Percentiles rank a stretch among this genome's conserved stretches.
Conservation (phyloP, 106 monocot genomes). For the Acorus calamus region DNA sequence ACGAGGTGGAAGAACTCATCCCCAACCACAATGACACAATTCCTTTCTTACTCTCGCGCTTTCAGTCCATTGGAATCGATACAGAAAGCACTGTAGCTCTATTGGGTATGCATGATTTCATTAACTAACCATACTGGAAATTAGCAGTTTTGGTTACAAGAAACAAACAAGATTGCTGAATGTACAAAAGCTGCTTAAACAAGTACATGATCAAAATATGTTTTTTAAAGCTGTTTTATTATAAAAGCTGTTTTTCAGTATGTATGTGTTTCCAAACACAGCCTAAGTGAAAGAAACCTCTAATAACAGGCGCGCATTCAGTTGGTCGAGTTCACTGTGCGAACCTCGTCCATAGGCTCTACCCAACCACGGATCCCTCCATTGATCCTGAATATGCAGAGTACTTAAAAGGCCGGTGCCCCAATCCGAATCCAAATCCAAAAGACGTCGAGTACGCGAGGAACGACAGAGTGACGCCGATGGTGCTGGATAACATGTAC, state of each 20-base stretch:
- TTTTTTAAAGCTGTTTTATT: too few species aligned
- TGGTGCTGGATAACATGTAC: conserved; percentile 60
- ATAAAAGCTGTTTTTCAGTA: too few species aligned
- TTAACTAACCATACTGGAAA: too few species aligned
- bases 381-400: conserved; percentile 35
- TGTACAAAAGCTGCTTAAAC: neutral
- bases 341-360: conserved; percentile 43
- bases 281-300: too few species aligned
- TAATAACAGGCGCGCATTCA: conserved; percentile 39
- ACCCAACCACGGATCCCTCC: conserved; percentile 41
- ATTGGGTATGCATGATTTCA: conserved; percentile 9
- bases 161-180: neutral
- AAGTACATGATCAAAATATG: too few species aligned
- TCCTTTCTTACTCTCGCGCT: conserved; percentile 32
- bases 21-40: conserved; percentile 57
- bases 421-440: conserved; percentile 31
- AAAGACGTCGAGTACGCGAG: conserved; percentile 32
- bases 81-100: conserved; percentile 30
- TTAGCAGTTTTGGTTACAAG: too few species aligned
- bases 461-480: conserved; percentile 50
- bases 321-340: conserved; percentile 58
- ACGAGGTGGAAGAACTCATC: conserved; percentile 19
- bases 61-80: conserved; percentile 33
- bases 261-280: too few species aligned
- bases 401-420: conserved; percentile 37